Evolutionary conservation across 768 basidiomycete genomes (phyloP).

Genomic region (Xanthoconium stramineum): DNA sequence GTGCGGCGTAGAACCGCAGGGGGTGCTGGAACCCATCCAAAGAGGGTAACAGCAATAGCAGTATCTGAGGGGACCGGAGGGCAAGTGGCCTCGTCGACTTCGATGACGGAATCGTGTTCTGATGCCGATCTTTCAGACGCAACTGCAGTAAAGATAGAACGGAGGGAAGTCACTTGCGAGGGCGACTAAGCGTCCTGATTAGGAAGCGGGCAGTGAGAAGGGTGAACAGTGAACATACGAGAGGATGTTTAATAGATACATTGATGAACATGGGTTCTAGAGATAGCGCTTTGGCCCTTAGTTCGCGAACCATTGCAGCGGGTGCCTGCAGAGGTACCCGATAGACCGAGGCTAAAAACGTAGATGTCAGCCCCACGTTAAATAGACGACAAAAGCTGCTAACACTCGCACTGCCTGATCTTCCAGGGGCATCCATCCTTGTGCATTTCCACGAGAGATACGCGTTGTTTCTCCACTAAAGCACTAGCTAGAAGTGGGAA

Average conservation of each 20-base stretch:
- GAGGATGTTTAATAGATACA: constrained; percentile 65
- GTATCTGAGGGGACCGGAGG: constrained; percentile 33
- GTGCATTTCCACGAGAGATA: constrained; percentile 63
- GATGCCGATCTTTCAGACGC: constrained; percentile 27
- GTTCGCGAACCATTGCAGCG: constrained; percentile 53
- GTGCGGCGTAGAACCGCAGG: constrained; percentile 16
- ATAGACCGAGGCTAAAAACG: constrained; percentile 57
- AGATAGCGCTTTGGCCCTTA: constrained; percentile 51
- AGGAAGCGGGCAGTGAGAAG: constrained; percentile 5
- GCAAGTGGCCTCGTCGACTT: constrained; percentile 8
- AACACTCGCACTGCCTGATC: constrained; percentile 75
- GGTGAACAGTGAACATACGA: constrained; percentile 44
- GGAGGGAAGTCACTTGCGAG: constrained; percentile 53
- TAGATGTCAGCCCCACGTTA: background rate
- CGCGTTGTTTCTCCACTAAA: constrained; percentile 70
- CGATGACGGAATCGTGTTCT: constrained; percentile 22
- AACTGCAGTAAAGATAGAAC: constrained; percentile 40
- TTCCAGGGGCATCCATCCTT: constrained; percentile 87
- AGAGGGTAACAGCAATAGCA: constrained; percentile 42
- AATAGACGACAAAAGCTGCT: constrained; percentile 19
- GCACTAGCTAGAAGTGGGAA: constrained; percentile 48
- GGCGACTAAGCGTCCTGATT: constrained; percentile 43
- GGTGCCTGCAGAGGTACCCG: constrained; percentile 72
- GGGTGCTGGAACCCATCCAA: constrained; percentile 46
- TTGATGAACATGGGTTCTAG: constrained; percentile 53